Evolutionary conservation across 352 stramenopile genomes (phyloP).

Genomic region (Ophiocytium majus): DNA sequence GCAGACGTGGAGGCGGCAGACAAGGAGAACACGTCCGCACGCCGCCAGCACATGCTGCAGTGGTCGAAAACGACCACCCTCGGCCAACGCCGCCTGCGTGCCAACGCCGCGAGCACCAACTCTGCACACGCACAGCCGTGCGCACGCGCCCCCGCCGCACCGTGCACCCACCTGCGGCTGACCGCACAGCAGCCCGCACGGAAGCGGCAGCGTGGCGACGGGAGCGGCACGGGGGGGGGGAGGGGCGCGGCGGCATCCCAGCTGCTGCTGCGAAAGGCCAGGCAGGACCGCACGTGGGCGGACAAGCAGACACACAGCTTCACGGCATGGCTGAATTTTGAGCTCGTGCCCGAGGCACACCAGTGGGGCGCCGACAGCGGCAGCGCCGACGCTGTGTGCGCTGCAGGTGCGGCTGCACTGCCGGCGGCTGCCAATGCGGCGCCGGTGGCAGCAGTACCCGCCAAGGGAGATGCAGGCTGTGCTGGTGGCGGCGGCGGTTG

Average conservation of each 20-base stretch:
- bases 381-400: background rate
- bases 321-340: constrained; percentile 18
- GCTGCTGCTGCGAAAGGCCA: background rate
- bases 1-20: background rate
- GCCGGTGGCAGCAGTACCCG: too few relatives aligned
- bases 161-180: background rate
- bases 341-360: background rate
- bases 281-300: background rate
- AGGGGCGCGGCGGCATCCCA: background rate
- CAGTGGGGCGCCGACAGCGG: background rate
- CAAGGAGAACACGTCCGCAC: constrained; percentile 7
- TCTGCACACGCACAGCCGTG: too few relatives aligned
- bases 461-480: too few relatives aligned
- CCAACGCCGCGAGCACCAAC: background rate
- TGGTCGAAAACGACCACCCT: background rate
- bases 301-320: constrained; percentile 17
- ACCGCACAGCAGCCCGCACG: background rate
- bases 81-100: background rate
- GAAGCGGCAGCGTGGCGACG: background rate
- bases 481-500: too few relatives aligned
- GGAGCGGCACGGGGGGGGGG: background rate
- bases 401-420: too few relatives aligned
- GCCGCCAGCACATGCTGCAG: constrained; percentile 10
- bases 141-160: too few relatives aligned
- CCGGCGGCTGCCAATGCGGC: too few relatives aligned